A percentile compares a stretch with the other conserved stretches of the same genome.
Evolutionary conservation across 2,329 filamentous ascomycete species (phyloP).

Genomic region (Podosphaera xanthii): DNA sequence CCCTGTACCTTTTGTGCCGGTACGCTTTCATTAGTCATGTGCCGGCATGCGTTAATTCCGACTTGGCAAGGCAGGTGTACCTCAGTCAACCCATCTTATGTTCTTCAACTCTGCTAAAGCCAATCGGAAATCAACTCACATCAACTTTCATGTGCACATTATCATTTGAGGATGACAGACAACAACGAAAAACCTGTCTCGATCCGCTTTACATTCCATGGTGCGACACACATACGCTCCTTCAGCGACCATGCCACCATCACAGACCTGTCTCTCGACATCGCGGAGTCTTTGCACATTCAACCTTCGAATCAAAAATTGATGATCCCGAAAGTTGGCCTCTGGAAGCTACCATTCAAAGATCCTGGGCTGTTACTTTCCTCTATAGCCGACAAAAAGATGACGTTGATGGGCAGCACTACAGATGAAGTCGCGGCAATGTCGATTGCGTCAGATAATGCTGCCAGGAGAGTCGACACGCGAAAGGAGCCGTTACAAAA

Average conservation of each 20-base stretch:
- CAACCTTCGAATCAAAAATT: slow-evolving; percentile 44
- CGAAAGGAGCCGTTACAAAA: slow-evolving; percentile 14
- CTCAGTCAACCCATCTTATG: background rate
- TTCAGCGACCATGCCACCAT: slow-evolving; percentile 26
- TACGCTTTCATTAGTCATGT: too few relatives aligned
- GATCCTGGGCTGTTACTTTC: slow-evolving; percentile 27
- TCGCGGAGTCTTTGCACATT: slow-evolving; percentile 32
- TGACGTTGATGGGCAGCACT: slow-evolving; percentile 42
- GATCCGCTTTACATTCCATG: slow-evolving; percentile 25
- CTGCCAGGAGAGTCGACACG: slow-evolving; percentile 24
- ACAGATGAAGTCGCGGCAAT: slow-evolving; percentile 34
- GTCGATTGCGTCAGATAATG: slow-evolving; percentile 24
- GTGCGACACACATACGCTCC: slow-evolving; percentile 21
- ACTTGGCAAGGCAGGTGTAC: background rate
- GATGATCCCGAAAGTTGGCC: slow-evolving; percentile 38
- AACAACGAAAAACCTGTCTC: slow-evolving; percentile 17
- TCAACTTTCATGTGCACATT: background rate
- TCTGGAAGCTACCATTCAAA: slow-evolving; percentile 42
- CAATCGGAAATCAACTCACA: background rate
- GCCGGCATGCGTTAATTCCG: too few relatives aligned
- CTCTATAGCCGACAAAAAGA: slow-evolving; percentile 30
- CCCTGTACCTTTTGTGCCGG: too few relatives aligned
- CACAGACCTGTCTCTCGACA: slow-evolving; percentile 34
- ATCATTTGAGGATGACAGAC: slow-evolving; percentile 5
- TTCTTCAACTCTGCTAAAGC: background rate